Conservation (phyloP, 1,139 yeast species). For the Debaryomyces subglobosus region DNA sequence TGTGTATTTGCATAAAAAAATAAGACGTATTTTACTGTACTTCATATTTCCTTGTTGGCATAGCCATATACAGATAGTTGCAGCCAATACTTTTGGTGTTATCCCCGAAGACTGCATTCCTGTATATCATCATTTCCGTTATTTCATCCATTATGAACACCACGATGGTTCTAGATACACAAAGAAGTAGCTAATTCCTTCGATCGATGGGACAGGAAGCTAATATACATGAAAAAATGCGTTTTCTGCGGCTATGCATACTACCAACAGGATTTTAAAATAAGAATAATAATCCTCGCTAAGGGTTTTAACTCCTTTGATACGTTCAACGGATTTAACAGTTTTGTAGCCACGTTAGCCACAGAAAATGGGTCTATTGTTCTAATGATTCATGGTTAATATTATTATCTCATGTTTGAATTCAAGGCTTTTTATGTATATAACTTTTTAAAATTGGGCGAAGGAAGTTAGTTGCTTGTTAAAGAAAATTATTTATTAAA, state of each 20-base stretch:
- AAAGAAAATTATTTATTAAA: background rate
- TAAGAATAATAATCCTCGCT: background rate
- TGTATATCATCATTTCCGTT: background rate
- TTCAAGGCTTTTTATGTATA: background rate
- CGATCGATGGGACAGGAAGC: background rate
- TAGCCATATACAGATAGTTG: conserved; percentile 5
- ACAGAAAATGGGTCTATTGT: conserved; percentile 1
- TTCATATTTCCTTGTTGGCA: background rate
- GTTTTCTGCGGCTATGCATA: background rate
- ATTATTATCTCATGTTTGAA: background rate
- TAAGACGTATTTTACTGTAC: background rate
- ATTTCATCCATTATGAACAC: background rate
- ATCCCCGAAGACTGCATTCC: background rate
- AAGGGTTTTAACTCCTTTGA: background rate
- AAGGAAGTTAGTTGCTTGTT: background rate
- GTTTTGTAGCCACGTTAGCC: background rate
- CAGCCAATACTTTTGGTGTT: background rate
- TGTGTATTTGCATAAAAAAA: background rate
- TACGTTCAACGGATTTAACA: background rate
- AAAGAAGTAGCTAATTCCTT: background rate
- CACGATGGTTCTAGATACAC: background rate
- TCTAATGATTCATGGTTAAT: background rate
- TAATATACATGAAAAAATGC: background rate
- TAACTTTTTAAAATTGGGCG: background rate
- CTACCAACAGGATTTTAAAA: too few relatives aligned